These are phyloP conservation scores for Dictyostelium citrinum DNA, from an alignment of 78 protist species.

Conservation along the genomic window DNA sequence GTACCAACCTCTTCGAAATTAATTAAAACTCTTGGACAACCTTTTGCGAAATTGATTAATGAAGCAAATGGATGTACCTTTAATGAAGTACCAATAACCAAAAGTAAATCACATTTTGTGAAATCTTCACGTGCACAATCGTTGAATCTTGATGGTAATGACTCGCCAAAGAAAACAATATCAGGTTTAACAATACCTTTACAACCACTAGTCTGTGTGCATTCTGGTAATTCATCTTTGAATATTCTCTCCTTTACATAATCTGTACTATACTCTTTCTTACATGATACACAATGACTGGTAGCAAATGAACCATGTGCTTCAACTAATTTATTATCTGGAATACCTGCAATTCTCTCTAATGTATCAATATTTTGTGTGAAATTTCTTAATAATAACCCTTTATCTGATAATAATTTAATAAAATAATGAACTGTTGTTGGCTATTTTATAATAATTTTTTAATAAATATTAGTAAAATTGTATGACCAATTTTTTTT, in stretches of 20 bases:
- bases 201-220: conserved; percentile 30
- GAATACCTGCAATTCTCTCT: conserved; percentile 86
- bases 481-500: background rate
- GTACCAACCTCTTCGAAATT: conserved; percentile 57
- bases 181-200: conserved; percentile 86
- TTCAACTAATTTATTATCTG: conserved; percentile 70
- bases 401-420: conserved; percentile 71
- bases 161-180: conserved; percentile 91
- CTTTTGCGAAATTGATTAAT: conserved; percentile 8
- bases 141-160: conserved; percentile 78
- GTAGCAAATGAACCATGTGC: conserved; percentile 91
- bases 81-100: conserved; percentile 92
- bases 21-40: conserved; percentile 54
- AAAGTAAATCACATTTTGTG: conserved; percentile 77
- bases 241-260: conserved; percentile 25
- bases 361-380: conserved; percentile 96
- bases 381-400: conserved; percentile 83
- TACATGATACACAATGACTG: conserved; percentile 44
- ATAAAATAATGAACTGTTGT: conserved; percentile 89
- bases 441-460: conserved; percentile 61
- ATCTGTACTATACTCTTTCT: background rate
- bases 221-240: conserved; percentile 57
- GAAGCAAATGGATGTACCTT: conserved; percentile 88
- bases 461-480: no score
- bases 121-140: conserved; percentile 6